phyloP scores from a whole-genome alignment of 2,329 filamentous ascomycete genomes.

The Phialophora verrucosa region DNA sequence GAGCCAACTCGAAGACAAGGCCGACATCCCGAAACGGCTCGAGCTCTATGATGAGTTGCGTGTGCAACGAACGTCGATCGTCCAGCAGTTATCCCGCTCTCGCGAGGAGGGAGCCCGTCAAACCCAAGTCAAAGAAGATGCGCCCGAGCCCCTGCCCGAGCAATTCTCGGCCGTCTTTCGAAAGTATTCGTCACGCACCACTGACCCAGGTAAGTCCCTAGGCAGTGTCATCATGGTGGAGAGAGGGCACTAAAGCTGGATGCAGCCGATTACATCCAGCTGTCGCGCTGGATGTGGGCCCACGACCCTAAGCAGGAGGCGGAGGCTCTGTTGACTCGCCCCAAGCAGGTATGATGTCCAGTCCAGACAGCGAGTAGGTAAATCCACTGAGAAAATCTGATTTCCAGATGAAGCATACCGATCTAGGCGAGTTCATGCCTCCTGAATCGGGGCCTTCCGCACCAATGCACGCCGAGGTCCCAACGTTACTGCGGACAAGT shows the following conservation, averaged over 20 bases:
- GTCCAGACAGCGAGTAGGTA: not conserved
- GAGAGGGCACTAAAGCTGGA: not conserved
- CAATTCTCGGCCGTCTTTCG: not conserved
- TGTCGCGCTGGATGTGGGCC: constrained; percentile 2
- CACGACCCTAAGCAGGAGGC: not conserved
- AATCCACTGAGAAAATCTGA: not conserved
- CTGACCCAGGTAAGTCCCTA: not conserved
- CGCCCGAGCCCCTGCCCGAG: not conserved
- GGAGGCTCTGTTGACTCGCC: not conserved
- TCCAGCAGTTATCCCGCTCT: constrained; percentile 12
- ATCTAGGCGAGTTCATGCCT: not conserved
- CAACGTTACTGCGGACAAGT: not conserved
- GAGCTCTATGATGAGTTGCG: constrained; percentile 16
- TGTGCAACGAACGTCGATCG: constrained; percentile 7
- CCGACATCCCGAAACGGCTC: constrained; percentile 8
- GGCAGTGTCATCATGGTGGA: not conserved
- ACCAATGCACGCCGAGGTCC: not conserved
- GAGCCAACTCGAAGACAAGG: constrained; percentile 4
- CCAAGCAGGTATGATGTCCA: not conserved
- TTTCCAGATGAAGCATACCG: not conserved
- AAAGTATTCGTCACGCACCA: not conserved
- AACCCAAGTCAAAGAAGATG: not conserved
- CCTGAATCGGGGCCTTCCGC: not conserved
- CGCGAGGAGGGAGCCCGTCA: not conserved
- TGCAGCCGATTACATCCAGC: not conserved